Conservation (phyloP, 306 rosid species). For the Oxytropis ochrocephala region DNA sequence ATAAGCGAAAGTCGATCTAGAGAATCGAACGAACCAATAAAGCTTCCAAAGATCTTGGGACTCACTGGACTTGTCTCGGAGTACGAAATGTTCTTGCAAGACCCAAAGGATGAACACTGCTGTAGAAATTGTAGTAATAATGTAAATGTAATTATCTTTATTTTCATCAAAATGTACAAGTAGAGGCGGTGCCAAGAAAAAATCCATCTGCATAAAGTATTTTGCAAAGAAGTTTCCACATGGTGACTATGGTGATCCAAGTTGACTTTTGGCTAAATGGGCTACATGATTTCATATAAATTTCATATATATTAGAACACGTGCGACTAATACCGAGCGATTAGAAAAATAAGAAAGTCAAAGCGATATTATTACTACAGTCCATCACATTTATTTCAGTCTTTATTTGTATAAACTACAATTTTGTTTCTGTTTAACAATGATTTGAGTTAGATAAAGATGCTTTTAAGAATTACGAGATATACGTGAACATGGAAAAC, state of each 20-base stretch:
- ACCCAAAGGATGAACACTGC: slow-evolving; percentile 74
- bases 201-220: no score
- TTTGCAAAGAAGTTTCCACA: no score
- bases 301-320: background rate
- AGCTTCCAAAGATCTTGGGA: slow-evolving; percentile 61
- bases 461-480: no score
- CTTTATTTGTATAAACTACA: background rate
- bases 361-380: background rate
- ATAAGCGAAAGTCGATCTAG: slow-evolving; percentile 47
- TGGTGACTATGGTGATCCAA: slow-evolving; percentile 1
- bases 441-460: no score
- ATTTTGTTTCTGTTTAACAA: background rate
- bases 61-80: slow-evolving; percentile 46
- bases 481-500: no score
- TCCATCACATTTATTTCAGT: background rate
- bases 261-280: background rate
- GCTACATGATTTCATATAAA: background rate
- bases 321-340: background rate
- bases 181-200: no score
- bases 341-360: background rate
- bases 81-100: slow-evolving; percentile 78
- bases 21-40: slow-evolving; percentile 92
- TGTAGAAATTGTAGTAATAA: slow-evolving; percentile 37
- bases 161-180: slow-evolving; percentile 17
- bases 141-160: slow-evolving; percentile 1